Evolutionary conservation across 208 protist species (phyloP).

Genomic region (Giardia duodenalis): DNA sequence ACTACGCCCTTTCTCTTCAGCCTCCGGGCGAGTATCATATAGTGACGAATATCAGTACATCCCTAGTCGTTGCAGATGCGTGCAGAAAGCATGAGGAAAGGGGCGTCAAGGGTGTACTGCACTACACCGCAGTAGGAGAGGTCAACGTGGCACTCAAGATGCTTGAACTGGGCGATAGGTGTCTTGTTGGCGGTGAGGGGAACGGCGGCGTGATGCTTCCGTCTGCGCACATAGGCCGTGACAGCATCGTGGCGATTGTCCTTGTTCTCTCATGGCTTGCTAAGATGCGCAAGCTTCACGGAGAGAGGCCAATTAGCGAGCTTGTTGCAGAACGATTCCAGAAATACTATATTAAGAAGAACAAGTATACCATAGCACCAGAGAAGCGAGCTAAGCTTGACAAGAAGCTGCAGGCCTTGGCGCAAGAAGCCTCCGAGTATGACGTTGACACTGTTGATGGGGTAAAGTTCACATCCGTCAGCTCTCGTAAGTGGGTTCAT

Average conservation of each 20-base stretch:
- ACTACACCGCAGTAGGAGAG: slow-evolving; percentile 50
- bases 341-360: slow-evolving; percentile 55
- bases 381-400: slow-evolving; percentile 44
- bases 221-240: slow-evolving; percentile 56
- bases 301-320: background rate
- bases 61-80: slow-evolving; percentile 47
- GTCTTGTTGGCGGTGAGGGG: slow-evolving; percentile 55
- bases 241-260: slow-evolving; percentile 50
- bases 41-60: slow-evolving; percentile 55
- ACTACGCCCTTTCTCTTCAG: slow-evolving; percentile 46
- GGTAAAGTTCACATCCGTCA: slow-evolving; percentile 45
- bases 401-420: slow-evolving; percentile 32
- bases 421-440: background rate
- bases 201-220: slow-evolving; percentile 60
- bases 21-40: no score
- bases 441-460: slow-evolving; percentile 50
- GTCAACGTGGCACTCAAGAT: slow-evolving; percentile 55
- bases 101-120: slow-evolving; percentile 29
- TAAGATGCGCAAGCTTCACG: background rate
- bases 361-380: slow-evolving; percentile 45
- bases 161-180: slow-evolving; percentile 33
- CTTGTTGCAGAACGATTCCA: slow-evolving; percentile 41
- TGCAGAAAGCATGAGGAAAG: slow-evolving; percentile 40
- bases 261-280: slow-evolving; percentile 47
- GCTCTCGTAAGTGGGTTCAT: slow-evolving; percentile 53